phyloP scores from a whole-genome alignment of 1,284 basidiomycete species.

The Coniferiporia weirii region DNA sequence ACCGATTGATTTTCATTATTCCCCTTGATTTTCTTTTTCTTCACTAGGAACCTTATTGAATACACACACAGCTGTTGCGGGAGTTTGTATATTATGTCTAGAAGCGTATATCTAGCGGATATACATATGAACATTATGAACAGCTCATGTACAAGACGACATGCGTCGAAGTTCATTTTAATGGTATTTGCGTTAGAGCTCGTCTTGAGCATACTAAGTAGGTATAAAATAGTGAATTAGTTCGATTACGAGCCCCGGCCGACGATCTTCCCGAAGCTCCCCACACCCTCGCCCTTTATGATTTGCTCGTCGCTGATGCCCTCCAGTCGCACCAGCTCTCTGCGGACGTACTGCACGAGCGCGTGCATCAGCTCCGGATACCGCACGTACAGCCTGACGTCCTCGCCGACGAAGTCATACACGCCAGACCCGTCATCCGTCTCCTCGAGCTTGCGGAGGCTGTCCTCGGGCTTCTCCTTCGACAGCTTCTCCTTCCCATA shows the following conservation, averaged over 20 bases:
- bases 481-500: constrained; percentile 53
- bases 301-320: constrained; percentile 66
- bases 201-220: not conserved
- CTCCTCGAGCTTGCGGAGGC: constrained; percentile 34
- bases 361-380: constrained; percentile 77
- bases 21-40: not conserved
- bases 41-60: not conserved
- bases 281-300: constrained; percentile 35
- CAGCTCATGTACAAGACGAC: not conserved
- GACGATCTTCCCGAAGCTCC: constrained; percentile 16
- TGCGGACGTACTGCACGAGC: constrained; percentile 72
- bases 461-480: constrained; percentile 39
- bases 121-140: not conserved
- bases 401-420: constrained; percentile 57
- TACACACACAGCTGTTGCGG: not conserved
- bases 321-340: constrained; percentile 75
- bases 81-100: constrained; percentile 2
- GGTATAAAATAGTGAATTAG: not conserved
- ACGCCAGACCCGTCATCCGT: constrained; percentile 68
- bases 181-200: not conserved
- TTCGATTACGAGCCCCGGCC: not conserved
- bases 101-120: not conserved
- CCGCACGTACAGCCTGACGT: constrained; percentile 61
- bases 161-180: not conserved
- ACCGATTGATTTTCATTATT: not conserved